Base-by-base conservation (phyloP, 441 rosid species). In the Sinapis alba region DNA sequence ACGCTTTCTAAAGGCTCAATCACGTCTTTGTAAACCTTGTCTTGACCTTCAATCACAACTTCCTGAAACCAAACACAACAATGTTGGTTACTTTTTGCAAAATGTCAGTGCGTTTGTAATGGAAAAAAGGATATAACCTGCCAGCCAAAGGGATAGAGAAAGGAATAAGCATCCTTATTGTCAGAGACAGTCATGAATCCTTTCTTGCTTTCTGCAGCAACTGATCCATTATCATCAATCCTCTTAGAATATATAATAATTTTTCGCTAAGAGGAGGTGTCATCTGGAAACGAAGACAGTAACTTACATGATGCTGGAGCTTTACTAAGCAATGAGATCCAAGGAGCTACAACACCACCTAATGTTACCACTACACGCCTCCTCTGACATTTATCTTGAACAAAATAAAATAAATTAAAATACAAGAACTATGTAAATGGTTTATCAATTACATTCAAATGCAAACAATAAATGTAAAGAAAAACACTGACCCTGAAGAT, bases 161-260 rank as follows among this genome's bases (percentile, higher is more conserved):
- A 94, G n/a, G 91, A 74, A 77, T 94, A 90, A 2, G 97, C 91
- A 7, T 94, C 94, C 69, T 86, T 90, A 79, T 84, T 81, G 87
- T 89, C 97, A 20, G 81, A 67, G 71, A 86, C 94, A 10, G 83
- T 43, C 21, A 16, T 86, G 78, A 75, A 88, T 43, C 94, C 93
- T 74, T 88, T 87, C 62, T 91, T 90, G 77, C 60, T 81, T 87
- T 94, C 97, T 92, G 97, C 97, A 92, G 97, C 97, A 92, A 90
- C 97, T 92, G 96, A 90, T 81, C 86, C 90, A 92, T 83, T 41
- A 41, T 41, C 16, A 90, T 92, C 94, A 92, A 0, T 84, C 87
- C 83, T 86, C 88, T 88, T 88, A 89, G 91, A 4, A 85, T 80
- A 76, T 83, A 86, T 84, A 62, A 78, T 4, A 67, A 57, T 15